Conservation (phyloP, 257 asterid species). For the Jaltomata sinuosa region DNA sequence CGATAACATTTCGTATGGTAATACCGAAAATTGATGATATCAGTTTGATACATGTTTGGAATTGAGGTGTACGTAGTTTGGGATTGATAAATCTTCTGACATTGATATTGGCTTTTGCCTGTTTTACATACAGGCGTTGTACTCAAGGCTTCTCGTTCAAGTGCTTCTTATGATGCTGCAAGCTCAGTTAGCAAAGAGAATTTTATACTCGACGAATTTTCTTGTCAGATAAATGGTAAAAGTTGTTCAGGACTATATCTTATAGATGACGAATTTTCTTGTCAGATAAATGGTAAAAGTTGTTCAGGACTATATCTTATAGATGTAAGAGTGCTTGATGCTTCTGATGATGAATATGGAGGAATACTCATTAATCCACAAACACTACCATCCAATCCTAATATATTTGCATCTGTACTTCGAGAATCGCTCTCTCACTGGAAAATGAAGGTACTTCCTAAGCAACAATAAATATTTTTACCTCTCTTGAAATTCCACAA, state of each 20-base stretch:
- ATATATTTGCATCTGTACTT: slow-evolving; percentile 41
- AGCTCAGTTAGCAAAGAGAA: slow-evolving; percentile 27
- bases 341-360: slow-evolving; percentile 67
- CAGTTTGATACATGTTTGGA: neutral
- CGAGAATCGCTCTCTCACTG: slow-evolving; percentile 59
- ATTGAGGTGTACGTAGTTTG: neutral
- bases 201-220: slow-evolving; percentile 26
- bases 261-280: slow-evolving; percentile 25
- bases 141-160: slow-evolving; percentile 33
- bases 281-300: slow-evolving; percentile 28
- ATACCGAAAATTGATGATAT: neutral
- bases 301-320: slow-evolving; percentile 24
- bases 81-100: neutral
- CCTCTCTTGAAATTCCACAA: neutral
- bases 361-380: slow-evolving; percentile 59
- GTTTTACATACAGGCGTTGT: neutral
- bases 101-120: neutral
- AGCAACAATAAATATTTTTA: neutral
- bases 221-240: slow-evolving; percentile 31
- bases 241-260: slow-evolving; percentile 25
- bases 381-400: slow-evolving; percentile 54
- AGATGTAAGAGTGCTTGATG: slow-evolving; percentile 44
- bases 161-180: slow-evolving; percentile 26
- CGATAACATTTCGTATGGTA: neutral
- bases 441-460: slow-evolving; percentile 45